Conservation (phyloP, 2,329 filamentous ascomycete species). For the Pezicula rhizophila region DNA sequence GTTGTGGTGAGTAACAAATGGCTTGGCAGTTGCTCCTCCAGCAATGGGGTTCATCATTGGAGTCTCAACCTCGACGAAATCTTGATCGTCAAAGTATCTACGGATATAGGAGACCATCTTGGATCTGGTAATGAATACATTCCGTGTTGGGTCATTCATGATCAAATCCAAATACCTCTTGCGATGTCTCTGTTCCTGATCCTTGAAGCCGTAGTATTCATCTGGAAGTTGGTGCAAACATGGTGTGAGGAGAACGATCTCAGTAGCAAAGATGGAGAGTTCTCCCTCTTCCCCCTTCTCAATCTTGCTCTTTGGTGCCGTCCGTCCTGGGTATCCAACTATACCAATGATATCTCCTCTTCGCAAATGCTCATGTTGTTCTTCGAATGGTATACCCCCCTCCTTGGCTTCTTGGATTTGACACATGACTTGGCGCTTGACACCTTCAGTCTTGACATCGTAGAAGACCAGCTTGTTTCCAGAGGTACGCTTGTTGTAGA, state of each 20-base stretch:
- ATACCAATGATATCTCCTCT: slow-evolving; percentile 91
- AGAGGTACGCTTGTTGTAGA: slow-evolving; percentile 80
- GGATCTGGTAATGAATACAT: slow-evolving; percentile 78
- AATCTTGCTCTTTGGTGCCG: slow-evolving; percentile 84
- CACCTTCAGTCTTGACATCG: slow-evolving; percentile 70
- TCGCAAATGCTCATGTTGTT: slow-evolving; percentile 83
- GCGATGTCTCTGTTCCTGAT: slow-evolving; percentile 87
- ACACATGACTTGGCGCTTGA: slow-evolving; percentile 86
- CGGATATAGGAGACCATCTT: slow-evolving; percentile 88
- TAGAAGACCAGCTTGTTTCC: slow-evolving; percentile 89
- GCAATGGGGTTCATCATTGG: slow-evolving; percentile 97
- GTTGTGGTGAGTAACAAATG: slow-evolving; percentile 94
- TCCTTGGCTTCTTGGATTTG: slow-evolving; percentile 73
- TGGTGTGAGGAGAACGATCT: slow-evolving; percentile 80
- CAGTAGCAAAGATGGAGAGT: slow-evolving; percentile 84
- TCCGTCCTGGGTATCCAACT: slow-evolving; percentile 76
- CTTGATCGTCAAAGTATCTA: slow-evolving; percentile 75
- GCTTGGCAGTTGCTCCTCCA: slow-evolving; percentile 90
- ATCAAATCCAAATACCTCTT: slow-evolving; percentile 94
- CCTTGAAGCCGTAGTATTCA: slow-evolving; percentile 91
- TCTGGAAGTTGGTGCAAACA: slow-evolving; percentile 87
- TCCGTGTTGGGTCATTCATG: slow-evolving; percentile 78
- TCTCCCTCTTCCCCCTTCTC: slow-evolving; percentile 75
- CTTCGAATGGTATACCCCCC: slow-evolving; percentile 63
- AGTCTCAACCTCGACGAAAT: slow-evolving; percentile 93